Percentiles rank a stretch among this genome's conserved stretches.
Evolutionary conservation across 2,329 filamentous ascomycete genomes (phyloP).

Genomic region (Lecanicillium sp.): DNA sequence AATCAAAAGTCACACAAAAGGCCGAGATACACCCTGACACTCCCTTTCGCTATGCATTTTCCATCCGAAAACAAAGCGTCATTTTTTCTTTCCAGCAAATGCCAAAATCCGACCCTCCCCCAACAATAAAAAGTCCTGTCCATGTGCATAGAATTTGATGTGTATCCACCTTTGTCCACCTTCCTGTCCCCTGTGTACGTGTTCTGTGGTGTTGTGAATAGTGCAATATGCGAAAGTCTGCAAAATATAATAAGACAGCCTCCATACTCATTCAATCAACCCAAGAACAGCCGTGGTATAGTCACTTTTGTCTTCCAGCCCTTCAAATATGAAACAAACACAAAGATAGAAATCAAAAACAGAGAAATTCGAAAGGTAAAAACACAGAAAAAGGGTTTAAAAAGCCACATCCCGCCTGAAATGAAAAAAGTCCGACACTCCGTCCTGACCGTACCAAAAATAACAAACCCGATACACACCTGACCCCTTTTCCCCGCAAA

Average conservation of each 20-base stretch:
- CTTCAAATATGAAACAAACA: conserved; percentile 13
- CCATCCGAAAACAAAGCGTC: conserved; percentile 28
- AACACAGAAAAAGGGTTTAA: conserved; percentile 2
- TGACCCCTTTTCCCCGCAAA: conserved; percentile 28
- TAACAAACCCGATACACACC: conserved; percentile 24
- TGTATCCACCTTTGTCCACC: conserved; percentile 3
- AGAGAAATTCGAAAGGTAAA: conserved; percentile 9
- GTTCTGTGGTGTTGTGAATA: conserved; percentile 4
- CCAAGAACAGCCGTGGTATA: conserved; percentile 25
- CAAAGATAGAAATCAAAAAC: conserved; percentile 5
- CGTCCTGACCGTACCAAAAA: conserved; percentile 24
- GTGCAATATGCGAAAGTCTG: conserved; percentile 21
- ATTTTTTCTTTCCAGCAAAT: conserved; percentile 7
- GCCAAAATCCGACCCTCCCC: conserved; percentile 4
- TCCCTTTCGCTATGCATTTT: conserved; percentile 37
- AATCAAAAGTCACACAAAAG: conserved; percentile 23
- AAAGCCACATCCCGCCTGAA: conserved; percentile 25
- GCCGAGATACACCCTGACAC: conserved; percentile 31
- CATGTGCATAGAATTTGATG: neutral
- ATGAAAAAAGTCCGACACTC: conserved; percentile 28
- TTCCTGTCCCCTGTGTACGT: conserved; percentile 1
- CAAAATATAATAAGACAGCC: conserved; percentile 21
- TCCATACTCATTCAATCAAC: conserved; percentile 24
- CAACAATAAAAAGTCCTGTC: conserved; percentile 6
- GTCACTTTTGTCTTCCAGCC: conserved; percentile 33